Evolutionary conservation across 768 basidiomycete genomes (phyloP).

Genomic region (Russula brevipes): DNA sequence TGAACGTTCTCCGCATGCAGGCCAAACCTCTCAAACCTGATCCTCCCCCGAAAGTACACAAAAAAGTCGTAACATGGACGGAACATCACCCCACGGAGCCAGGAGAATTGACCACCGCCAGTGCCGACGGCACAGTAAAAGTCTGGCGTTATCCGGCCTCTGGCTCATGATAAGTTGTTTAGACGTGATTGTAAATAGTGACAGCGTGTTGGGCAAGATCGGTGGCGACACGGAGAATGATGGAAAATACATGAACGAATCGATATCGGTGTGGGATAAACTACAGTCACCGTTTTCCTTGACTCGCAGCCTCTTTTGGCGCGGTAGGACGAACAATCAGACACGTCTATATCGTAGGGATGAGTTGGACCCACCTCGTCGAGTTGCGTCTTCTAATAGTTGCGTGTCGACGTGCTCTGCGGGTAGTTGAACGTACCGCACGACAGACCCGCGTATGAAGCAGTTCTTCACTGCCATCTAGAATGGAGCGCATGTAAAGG

Average conservation of each 20-base stretch:
- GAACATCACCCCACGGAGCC: slow-evolving; percentile 82
- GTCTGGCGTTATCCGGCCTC: slow-evolving; percentile 62
- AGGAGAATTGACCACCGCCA: slow-evolving; percentile 82
- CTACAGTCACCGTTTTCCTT: slow-evolving; percentile 17
- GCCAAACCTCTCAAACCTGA: slow-evolving; percentile 64
- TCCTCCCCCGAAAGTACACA: slow-evolving; percentile 73
- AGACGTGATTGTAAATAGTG: slow-evolving; percentile 1
- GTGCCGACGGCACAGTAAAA: slow-evolving; percentile 87
- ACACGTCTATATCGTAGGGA: neutral
- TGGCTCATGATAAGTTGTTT: slow-evolving; percentile 9
- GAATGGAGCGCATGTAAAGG: neutral
- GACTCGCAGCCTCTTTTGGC: slow-evolving; percentile 15
- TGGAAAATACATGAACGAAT: neutral
- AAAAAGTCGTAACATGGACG: slow-evolving; percentile 85
- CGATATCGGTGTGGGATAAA: neutral
- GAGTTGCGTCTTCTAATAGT: slow-evolving; percentile 90
- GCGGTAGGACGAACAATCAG: neutral
- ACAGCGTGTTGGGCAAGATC: neutral
- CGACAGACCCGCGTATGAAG: slow-evolving; percentile 97
- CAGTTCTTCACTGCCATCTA: slow-evolving; percentile 99
- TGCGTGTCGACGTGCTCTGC: slow-evolving; percentile 93
- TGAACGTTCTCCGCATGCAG: slow-evolving; percentile 36
- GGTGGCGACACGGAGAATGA: neutral
- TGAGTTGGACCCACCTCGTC: slow-evolving; percentile 64
- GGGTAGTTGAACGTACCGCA: slow-evolving; percentile 94